These are phyloP conservation scores for Plectosphaerella sp. DNA, from an alignment of 2,329 filamentous ascomycete species.

Conservation along the genomic window DNA sequence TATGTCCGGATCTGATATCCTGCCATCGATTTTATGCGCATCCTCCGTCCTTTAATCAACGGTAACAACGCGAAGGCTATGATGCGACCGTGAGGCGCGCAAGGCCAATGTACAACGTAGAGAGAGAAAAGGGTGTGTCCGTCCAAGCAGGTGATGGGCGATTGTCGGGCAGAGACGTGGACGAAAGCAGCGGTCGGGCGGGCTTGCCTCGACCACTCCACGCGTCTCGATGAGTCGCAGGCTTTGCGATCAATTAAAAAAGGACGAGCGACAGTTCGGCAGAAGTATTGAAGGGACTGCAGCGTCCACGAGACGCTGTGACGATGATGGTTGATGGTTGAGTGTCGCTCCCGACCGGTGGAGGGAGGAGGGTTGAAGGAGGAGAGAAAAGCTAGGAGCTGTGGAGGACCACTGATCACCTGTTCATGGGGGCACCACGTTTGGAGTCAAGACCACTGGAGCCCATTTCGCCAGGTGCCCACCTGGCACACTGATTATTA, in stretches of 20 bases:
- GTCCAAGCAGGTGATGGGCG: too few relatives aligned
- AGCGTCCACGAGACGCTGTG: background rate
- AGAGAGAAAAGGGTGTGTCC: constrained; percentile 1
- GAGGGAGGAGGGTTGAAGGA: background rate
- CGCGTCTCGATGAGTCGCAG: background rate
- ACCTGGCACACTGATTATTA: background rate
- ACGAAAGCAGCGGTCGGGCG: too few relatives aligned
- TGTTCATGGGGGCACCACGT: background rate
- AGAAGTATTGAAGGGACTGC: background rate
- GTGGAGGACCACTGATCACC: background rate
- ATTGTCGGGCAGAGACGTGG: background rate
- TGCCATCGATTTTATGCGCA: constrained; percentile 12
- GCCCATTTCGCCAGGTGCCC: background rate
- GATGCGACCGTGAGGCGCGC: constrained; percentile 8
- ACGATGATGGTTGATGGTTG: background rate
- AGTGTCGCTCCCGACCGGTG: background rate
- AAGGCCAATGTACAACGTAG: background rate
- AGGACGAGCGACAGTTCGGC: background rate
- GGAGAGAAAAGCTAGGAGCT: background rate
- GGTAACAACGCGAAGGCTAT: constrained; percentile 8
- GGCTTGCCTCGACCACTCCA: background rate
- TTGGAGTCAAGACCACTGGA: background rate
- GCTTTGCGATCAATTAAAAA: background rate
- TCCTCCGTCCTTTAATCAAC: background rate
- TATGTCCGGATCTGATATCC: background rate